phyloP scores from a whole-genome alignment of 2,329 filamentous ascomycete genomes.

The Septoria linicola region DNA sequence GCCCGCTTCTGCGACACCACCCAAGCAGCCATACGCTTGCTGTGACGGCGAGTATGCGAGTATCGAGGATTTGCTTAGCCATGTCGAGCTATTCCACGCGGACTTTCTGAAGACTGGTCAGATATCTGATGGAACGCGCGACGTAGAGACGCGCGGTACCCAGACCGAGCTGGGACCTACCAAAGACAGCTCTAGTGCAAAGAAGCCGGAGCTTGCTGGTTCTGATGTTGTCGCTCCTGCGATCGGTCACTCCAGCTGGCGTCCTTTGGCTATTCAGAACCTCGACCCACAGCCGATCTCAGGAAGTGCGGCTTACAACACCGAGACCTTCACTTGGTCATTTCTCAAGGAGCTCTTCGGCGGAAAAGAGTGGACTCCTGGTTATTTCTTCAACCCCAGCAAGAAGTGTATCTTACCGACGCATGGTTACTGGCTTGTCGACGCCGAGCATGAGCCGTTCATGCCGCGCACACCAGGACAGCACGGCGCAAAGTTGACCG shows the following conservation, averaged over 20 bases:
- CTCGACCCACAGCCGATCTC: constrained; percentile 30
- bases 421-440: constrained; percentile 46
- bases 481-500: constrained; percentile 49
- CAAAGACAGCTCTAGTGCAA: neutral
- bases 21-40: constrained; percentile 11
- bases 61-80: constrained; percentile 10
- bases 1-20: neutral
- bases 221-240: neutral
- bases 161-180: neutral
- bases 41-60: constrained; percentile 8
- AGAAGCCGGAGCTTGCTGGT: neutral
- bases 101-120: neutral
- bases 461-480: constrained; percentile 42
- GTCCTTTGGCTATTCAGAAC: constrained; percentile 39
- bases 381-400: constrained; percentile 41
- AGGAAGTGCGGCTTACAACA: neutral
- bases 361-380: constrained; percentile 43
- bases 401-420: constrained; percentile 30
- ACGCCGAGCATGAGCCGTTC: constrained; percentile 43
- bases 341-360: constrained; percentile 42
- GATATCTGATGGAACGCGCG: neutral
- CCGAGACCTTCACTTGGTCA: constrained; percentile 41
- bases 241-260: constrained; percentile 32
- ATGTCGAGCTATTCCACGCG: constrained; percentile 15
- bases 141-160: constrained; percentile 11